Percentiles rank a stretch among this genome's conserved stretches.
Evolutionary conservation across 805 yeast genomes (phyloP).

Genomic region (Hanseniaspora osmophila): DNA sequence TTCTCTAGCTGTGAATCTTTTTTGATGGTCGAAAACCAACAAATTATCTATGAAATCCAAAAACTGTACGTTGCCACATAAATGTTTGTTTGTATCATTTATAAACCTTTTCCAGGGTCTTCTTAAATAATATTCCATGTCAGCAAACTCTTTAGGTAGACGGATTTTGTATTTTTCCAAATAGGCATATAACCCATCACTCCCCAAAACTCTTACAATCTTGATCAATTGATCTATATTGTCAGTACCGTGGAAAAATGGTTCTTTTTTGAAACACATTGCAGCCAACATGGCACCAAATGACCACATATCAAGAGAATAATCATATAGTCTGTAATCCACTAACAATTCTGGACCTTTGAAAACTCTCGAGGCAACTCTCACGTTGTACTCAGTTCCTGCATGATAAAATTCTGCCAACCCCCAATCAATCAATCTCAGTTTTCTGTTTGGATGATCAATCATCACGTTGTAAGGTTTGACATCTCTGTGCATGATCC

Average conservation of each 20-base stretch:
- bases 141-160: conserved; percentile 63
- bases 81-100: conserved; percentile 51
- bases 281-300: conserved; percentile 89
- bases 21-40: conserved; percentile 76
- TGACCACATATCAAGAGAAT: conserved; percentile 86
- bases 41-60: conserved; percentile 71
- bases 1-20: conserved; percentile 76
- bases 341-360: conserved; percentile 88
- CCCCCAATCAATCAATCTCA: conserved; percentile 90
- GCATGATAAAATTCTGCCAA: conserved; percentile 87
- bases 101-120: conserved; percentile 80
- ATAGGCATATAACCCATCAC: conserved; percentile 61
- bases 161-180: conserved; percentile 56
- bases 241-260: conserved; percentile 82
- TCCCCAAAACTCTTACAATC: conserved; percentile 77
- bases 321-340: conserved; percentile 78
- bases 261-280: conserved; percentile 78
- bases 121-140: conserved; percentile 59
- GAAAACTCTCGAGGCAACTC: conserved; percentile 86
- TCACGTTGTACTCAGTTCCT: conserved; percentile 77
- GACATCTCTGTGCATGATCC: conserved; percentile 90
- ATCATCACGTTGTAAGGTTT: conserved; percentile 95
- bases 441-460: conserved; percentile 55
- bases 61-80: conserved; percentile 51
- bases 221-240: conserved; percentile 85